These are phyloP conservation scores for Cucurbita pepo DNA, from an alignment of 306 rosid species.

Conservation along the genomic window DNA sequence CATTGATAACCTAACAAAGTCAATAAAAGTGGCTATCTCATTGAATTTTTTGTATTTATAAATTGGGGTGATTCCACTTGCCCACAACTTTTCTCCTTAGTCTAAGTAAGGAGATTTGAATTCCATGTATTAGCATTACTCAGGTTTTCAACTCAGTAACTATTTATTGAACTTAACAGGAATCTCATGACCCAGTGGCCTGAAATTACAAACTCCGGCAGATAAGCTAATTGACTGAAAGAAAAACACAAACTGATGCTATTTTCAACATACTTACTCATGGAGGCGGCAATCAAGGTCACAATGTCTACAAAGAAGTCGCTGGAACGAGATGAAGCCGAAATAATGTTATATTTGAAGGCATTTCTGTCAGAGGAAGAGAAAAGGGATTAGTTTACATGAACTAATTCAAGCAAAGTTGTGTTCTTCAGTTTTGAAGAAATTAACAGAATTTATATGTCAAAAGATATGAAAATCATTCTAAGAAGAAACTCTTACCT, in stretches of 20 bases:
- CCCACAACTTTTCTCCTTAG: neutral
- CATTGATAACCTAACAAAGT: neutral
- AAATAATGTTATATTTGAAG: neutral
- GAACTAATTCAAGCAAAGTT: neutral
- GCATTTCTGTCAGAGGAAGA: neutral
- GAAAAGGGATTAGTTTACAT: neutral
- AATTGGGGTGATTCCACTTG: neutral
- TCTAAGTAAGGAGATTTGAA: neutral
- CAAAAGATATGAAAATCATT: neutral
- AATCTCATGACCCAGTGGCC: neutral
- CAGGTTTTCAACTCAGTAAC: neutral
- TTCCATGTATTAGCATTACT: neutral
- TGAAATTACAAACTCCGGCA: neutral
- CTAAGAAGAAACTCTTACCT: conserved; percentile 29
- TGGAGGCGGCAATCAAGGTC: conserved; percentile 82
- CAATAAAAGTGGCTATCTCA: neutral
- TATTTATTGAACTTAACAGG: neutral
- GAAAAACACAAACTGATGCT: conserved; percentile 5
- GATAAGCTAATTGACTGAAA: neutral
- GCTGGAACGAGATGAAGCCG: conserved; percentile 37
- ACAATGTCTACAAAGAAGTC: conserved; percentile 47
- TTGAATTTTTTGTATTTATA: neutral
- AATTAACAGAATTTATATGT: neutral
- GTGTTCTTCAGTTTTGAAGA: neutral
- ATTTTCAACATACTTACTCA: conserved; percentile 56